Conservation (phyloP, 768 basidiomycete species). For the Filobasidium floriforme region DNA sequence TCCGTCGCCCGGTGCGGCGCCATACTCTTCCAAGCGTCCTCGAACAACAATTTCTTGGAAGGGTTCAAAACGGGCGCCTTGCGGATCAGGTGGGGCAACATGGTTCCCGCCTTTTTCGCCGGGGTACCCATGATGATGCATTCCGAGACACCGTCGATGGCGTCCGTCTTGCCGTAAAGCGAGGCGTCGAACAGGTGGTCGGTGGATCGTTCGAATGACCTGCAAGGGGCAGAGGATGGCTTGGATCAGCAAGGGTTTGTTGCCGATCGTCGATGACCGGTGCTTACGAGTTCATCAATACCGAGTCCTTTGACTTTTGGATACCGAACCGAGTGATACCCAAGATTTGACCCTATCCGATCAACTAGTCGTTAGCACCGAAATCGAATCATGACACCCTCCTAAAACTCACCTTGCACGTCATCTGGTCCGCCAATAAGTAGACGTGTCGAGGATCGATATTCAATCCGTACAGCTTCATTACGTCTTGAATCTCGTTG, state of each 20-base stretch:
- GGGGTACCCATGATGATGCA: slow-evolving; percentile 99
- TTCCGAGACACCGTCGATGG: slow-evolving; percentile 92
- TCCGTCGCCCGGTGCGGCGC: background rate
- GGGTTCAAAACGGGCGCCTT: slow-evolving; percentile 41
- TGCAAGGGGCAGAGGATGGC: background rate
- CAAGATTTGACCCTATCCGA: slow-evolving; percentile 76
- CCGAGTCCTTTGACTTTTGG: slow-evolving; percentile 94
- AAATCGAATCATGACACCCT: background rate
- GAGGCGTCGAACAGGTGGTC: slow-evolving; percentile 98
- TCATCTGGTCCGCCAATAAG: slow-evolving; percentile 97
- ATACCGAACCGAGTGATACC: slow-evolving; percentile 99
- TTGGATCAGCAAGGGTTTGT: background rate
- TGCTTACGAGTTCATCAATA: slow-evolving; percentile 76
- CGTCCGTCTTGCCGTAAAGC: slow-evolving; percentile 89
- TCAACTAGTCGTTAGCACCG: background rate
- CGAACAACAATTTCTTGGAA: slow-evolving; percentile 45
- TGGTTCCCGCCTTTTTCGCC: slow-evolving; percentile 87
- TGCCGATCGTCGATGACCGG: background rate
- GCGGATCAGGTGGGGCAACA: slow-evolving; percentile 57
- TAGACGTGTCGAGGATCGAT: slow-evolving; percentile 98
- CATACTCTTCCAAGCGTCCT: slow-evolving; percentile 23
- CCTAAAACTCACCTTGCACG: slow-evolving; percentile 65
- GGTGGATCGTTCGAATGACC: slow-evolving; percentile 96
- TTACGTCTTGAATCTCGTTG: slow-evolving; percentile 94
- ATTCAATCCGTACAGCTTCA: slow-evolving; percentile 94